Evolutionary conservation across 139 green algal genomes (phyloP).

Genomic region (Haematococcus lacustris): DNA sequence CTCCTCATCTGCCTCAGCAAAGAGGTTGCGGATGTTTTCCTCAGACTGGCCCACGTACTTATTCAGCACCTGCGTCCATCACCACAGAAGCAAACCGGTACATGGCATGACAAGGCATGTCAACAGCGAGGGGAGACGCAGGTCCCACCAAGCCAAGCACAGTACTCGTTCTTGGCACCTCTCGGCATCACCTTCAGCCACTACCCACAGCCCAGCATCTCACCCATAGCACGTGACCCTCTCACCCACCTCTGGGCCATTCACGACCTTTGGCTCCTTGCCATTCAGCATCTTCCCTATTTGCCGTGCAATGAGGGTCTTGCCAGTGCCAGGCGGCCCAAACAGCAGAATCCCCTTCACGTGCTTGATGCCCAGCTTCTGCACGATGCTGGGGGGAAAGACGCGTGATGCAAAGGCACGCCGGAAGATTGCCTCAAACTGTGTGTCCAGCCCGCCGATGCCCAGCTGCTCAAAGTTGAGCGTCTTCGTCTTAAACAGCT

Average conservation of each 20-base stretch:
- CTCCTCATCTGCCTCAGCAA: conserved; percentile 90
- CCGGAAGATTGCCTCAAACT: conserved; percentile 98
- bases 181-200: background rate
- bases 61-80: conserved; percentile 18
- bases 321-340: conserved; percentile 77
- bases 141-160: background rate
- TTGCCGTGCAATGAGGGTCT: conserved; percentile 98
- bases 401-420: conserved; percentile 92
- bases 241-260: conserved; percentile 53
- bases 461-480: conserved; percentile 95
- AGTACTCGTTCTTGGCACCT: background rate
- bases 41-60: conserved; percentile 94
- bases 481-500: conserved; percentile 93
- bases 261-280: conserved; percentile 92
- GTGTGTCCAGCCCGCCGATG: conserved; percentile 92
- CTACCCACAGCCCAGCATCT: no score
- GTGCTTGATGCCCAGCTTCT: conserved; percentile 92
- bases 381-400: conserved; percentile 80
- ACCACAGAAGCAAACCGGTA: background rate
- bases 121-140: no score
- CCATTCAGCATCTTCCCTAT: conserved; percentile 99
- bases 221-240: background rate
- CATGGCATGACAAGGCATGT: background rate
- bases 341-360: conserved; percentile 64
- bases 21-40: conserved; percentile 96